Conservation (phyloP, 345 rosid species). For the Euphorbia pulcherrima region DNA sequence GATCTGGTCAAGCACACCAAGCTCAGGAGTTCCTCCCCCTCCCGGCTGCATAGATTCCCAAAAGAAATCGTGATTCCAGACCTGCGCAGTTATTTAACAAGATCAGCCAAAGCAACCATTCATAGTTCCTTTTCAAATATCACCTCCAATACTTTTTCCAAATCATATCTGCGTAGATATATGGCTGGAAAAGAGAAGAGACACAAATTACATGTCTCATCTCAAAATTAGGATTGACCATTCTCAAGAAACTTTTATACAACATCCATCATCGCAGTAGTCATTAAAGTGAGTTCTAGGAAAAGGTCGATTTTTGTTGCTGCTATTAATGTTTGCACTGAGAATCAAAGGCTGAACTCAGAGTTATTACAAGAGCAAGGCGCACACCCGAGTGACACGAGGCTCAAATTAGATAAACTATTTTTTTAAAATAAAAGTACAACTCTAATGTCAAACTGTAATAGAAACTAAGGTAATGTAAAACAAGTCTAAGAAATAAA, state of each 20-base stretch:
- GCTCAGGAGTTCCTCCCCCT: conserved; percentile 69
- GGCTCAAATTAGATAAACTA: too few relatives aligned
- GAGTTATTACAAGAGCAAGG: neutral
- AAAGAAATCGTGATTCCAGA: conserved; percentile 93
- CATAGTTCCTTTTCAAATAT: neutral
- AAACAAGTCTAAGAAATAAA: too few relatives aligned
- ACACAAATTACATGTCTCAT: neutral
- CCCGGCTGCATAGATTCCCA: conserved; percentile 99
- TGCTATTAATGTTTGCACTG: neutral
- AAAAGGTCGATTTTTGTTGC: neutral
- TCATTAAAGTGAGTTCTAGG: conserved; percentile 1
- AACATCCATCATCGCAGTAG: neutral
- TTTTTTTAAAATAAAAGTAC: too few relatives aligned
- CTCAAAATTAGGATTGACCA: neutral
- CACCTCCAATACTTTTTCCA: neutral
- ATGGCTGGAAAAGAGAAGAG: neutral
- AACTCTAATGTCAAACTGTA: too few relatives aligned
- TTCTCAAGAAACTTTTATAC: neutral
- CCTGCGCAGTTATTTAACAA: conserved; percentile 35
- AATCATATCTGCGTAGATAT: neutral
- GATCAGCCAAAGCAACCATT: neutral
- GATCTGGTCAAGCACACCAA: conserved; percentile 82
- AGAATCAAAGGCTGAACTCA: neutral
- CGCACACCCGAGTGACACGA: too few relatives aligned
- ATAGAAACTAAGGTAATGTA: too few relatives aligned